These are phyloP conservation scores for Diaporthe caulivora DNA, from an alignment of 2,329 filamentous ascomycete species.

Conservation along the genomic window DNA sequence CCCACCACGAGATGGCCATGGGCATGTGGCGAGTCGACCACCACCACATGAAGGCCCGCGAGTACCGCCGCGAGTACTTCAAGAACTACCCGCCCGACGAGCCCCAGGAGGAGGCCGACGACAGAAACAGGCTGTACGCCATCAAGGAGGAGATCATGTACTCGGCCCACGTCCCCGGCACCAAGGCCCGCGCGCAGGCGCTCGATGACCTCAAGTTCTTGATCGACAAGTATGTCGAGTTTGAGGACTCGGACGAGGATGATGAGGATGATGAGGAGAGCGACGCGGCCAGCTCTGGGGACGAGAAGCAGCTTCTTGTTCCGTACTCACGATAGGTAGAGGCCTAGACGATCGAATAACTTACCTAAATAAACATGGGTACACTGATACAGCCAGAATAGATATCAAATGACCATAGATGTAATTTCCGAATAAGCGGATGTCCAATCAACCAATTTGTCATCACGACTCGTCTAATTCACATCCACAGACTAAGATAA, in stretches of 20 bases:
- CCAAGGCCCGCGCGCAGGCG: constrained; percentile 25
- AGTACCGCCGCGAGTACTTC: constrained; percentile 38
- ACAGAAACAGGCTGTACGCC: constrained; percentile 37
- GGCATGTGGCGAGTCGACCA: constrained; percentile 47
- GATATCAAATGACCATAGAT: neutral
- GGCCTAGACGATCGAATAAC: neutral
- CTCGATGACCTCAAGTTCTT: constrained; percentile 24
- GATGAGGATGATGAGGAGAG: neutral
- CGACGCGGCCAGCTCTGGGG: neutral
- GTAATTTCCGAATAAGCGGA: neutral
- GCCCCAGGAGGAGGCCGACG: constrained; percentile 38
- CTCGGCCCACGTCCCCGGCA: constrained; percentile 31
- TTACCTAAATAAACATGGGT: neutral
- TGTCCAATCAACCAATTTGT: no score
- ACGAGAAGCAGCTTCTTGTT: constrained; percentile 18
- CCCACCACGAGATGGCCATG: constrained; percentile 55
- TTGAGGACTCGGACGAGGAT: constrained; percentile 24
- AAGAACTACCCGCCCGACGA: constrained; percentile 34
- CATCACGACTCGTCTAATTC: no score
- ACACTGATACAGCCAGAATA: neutral
- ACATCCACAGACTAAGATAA: no score
- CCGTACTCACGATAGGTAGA: neutral
- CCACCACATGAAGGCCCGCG: constrained; percentile 37
- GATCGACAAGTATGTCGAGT: constrained; percentile 31
- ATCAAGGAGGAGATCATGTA: constrained; percentile 36